Base-by-base conservation (phyloP, 1,284 basidiomycete genomes). In the Tetrapyrgos nigripes region DNA sequence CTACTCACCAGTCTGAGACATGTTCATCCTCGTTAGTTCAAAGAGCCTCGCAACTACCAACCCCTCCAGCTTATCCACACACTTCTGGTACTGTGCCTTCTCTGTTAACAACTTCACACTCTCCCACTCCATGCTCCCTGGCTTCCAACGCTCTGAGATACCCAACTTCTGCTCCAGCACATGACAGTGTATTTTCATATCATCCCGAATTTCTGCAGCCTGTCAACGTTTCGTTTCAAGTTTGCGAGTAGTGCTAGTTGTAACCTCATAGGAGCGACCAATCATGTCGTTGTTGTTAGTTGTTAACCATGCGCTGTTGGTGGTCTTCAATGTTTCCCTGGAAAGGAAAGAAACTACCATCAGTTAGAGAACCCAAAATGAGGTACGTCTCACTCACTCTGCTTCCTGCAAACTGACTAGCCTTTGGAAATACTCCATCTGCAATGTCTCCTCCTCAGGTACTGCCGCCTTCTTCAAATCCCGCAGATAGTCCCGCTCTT, bases 321-420 rank as follows among this genome's bases (percentile, higher is more conserved):
- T 21, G 27, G 17, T 35, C 52, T 54, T 29, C n/a, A n/a, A n/a
- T n/a, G n/a, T n/a, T n/a, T n/a, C n/a, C n/a, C n/a, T n/a, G n/a
- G n/a, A n/a, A n/a, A 45, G n/a, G n/a, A n/a, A n/a, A n/a, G 8
- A n/a, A 8, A 31, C 10, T 10, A 33, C 26, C n/a, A 10, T 54
- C 23, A 37, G 45, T 5, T 10, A 27, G 21, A 9, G 19, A 19
- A 11, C 37, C 23, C 9, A 29, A 43, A 21, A 29, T 17, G 23
- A 17, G 14, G n/a, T 14, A 29, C 14, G 31, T 48, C 19, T 10
- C 31, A 64, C 64, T 51, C 53, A 67, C 63, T 64, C 47, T 17
- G 56, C 47, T 10, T 49, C 52, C 4, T 37, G 5, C 1, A 69
- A 60, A n/a, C 64, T 62, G 1, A 61, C 57, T 4, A 69, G 48